Evolutionary conservation across 1,284 basidiomycete genomes (phyloP).

Genomic region (Fomitopsis palustris): DNA sequence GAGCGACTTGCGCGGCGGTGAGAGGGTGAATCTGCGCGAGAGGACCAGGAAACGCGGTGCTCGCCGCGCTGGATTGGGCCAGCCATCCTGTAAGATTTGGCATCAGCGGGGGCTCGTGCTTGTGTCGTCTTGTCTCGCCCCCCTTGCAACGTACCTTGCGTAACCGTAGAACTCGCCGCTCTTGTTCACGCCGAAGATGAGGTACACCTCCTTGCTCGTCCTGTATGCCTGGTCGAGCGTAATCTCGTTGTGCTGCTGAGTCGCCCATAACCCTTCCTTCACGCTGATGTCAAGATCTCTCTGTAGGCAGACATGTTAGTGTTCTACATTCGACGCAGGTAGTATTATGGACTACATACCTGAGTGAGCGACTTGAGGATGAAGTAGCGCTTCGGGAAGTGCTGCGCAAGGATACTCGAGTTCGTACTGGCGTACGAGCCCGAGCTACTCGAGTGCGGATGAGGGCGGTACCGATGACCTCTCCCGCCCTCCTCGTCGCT

Average conservation of each 20-base stretch:
- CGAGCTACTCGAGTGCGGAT: constrained; percentile 57
- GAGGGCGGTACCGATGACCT: constrained; percentile 11
- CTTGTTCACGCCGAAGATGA: constrained; percentile 92
- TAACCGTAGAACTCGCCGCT: constrained; percentile 90
- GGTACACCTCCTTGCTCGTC: constrained; percentile 80
- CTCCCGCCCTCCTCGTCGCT: constrained; percentile 37
- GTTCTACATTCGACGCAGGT: neutral
- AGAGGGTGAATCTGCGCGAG: constrained; percentile 37
- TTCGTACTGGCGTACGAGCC: constrained; percentile 67
- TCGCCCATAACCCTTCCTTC: constrained; percentile 84
- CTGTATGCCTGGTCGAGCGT: constrained; percentile 89
- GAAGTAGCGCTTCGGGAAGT: constrained; percentile 89
- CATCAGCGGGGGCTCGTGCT: constrained; percentile 3
- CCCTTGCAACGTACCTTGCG: constrained; percentile 54
- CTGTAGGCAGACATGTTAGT: constrained; percentile 31
- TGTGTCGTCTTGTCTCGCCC: neutral
- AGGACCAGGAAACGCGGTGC: constrained; percentile 57
- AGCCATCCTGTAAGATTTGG: constrained; percentile 48
- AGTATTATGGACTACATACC: constrained; percentile 39
- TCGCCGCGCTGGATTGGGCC: constrained; percentile 53
- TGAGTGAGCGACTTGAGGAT: constrained; percentile 87
- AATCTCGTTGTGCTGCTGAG: constrained; percentile 90
- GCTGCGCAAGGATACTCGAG: constrained; percentile 66
- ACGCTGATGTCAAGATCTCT: constrained; percentile 84
- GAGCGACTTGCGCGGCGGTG: constrained; percentile 17